Base-by-base conservation (phyloP, 2,329 filamentous ascomycete species). In the Elsinoe arachidis region DNA sequence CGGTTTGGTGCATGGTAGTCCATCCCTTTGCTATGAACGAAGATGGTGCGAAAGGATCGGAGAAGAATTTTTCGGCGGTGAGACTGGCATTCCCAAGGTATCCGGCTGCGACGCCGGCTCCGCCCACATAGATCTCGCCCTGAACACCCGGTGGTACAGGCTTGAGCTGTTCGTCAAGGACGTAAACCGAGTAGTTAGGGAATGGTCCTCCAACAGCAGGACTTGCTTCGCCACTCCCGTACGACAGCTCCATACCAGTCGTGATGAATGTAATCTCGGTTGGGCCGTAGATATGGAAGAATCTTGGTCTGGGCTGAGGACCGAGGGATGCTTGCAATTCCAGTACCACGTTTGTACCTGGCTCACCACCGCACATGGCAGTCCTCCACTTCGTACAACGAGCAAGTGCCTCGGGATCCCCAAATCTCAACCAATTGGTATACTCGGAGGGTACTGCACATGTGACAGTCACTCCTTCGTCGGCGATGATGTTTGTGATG, bases 91-190 rank as follows among this genome's bases (percentile, higher is more conserved):
- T 19, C 53, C 67, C 63, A 0, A 73, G 51, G 54, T 76, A 76
- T 1, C 72, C 72, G 21, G 56, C 14, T 0, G 67, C 64, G 2
- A 75, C 67, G 5, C 70, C 71, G 1, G 65, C 60, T 2, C 75
- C 74, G 12, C 65, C 72, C 30, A 79, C 66, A 26, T 49, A 67
- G 4, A 79, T 67, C 59, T 79, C 75, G 3, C 78, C 78, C 0
- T 69, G 62, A 1, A 70, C 59, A 0, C 76, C 76, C 5, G 67
- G 51, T 0, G 76, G 73, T 3, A 75, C 66, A 1, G 71, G 67
- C 15, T 69, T 58, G 43, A 67, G 61, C 1, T 73, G 34, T 3
- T 68, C 59, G 59, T 77, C 75, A 0, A 78, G 19, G 38, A 80
- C 68, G 58, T 73, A 76, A 23, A 69, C 53, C 0, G 60, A 55